These are phyloP conservation scores for Phytophthora chlamydospora DNA, from an alignment of 352 stramenopile species.

Conservation along the genomic window DNA sequence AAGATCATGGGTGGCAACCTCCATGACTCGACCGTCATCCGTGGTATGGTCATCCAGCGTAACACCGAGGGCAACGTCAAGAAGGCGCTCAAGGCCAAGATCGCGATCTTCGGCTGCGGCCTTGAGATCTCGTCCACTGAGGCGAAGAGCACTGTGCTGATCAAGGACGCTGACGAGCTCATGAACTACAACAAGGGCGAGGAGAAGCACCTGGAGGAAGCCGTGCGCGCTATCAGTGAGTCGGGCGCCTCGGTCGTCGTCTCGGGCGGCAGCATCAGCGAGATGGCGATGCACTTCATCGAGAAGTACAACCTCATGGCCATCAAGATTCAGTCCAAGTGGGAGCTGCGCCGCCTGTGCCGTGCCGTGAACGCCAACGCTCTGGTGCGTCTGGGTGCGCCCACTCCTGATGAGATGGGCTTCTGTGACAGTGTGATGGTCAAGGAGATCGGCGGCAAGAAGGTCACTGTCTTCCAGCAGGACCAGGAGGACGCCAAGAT, in stretches of 20 bases:
- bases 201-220: slow-evolving; percentile 98
- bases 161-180: slow-evolving; percentile 99
- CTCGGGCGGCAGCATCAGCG: slow-evolving; percentile 95
- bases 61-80: slow-evolving; percentile 94
- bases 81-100: slow-evolving; percentile 93
- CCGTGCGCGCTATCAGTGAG: slow-evolving; percentile 96
- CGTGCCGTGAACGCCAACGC: slow-evolving; percentile 96
- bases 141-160: slow-evolving; percentile 99
- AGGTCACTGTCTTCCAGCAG: slow-evolving; percentile 97
- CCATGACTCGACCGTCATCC: slow-evolving; percentile 95
- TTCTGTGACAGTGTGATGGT: slow-evolving; percentile 93
- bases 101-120: slow-evolving; percentile 97
- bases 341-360: slow-evolving; percentile 98
- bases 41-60: slow-evolving; percentile 97
- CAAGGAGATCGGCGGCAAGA: slow-evolving; percentile 96
- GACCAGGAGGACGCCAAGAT: slow-evolving; percentile 95
- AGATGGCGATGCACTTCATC: slow-evolving; percentile 99
- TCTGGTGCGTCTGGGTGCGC: slow-evolving; percentile 96
- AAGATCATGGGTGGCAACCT: slow-evolving; percentile 98
- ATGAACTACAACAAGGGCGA: slow-evolving; percentile 99
- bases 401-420: slow-evolving; percentile 98
- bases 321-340: slow-evolving; percentile 98
- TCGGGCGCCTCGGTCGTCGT: slow-evolving; percentile 97
- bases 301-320: slow-evolving; percentile 98
- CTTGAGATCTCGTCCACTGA: slow-evolving; percentile 97